phyloP scores from a whole-genome alignment of 805 yeast genomes.

The Cyberlindnera euphorbiae region DNA sequence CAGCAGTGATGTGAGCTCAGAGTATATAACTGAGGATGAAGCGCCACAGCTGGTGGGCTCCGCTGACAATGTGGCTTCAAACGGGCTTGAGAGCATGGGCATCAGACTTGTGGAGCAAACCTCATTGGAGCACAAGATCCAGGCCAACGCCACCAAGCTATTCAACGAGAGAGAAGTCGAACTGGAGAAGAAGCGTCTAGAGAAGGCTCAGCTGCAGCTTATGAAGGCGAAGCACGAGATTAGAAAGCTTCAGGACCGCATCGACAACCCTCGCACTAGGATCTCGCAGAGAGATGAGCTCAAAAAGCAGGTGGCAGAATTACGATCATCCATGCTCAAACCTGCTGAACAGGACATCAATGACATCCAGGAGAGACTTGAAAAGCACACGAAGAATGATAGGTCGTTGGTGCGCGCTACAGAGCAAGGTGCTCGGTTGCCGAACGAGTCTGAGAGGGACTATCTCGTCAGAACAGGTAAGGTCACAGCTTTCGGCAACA shows the following conservation, averaged over 20 bases:
- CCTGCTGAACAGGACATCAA: conserved; percentile 55
- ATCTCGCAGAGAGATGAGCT: conserved; percentile 59
- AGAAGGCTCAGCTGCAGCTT: conserved; percentile 51
- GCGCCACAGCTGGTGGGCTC: not conserved
- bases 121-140: conserved; percentile 69
- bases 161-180: conserved; percentile 62
- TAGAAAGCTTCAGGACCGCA: conserved; percentile 40
- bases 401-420: conserved; percentile 4
- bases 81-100: conserved; percentile 27
- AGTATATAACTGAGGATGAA: not conserved
- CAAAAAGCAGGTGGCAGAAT: conserved; percentile 46
- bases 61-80: not conserved
- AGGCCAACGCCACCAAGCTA: conserved; percentile 59
- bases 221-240: conserved; percentile 41
- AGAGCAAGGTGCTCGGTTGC: conserved; percentile 31
- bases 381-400: conserved; percentile 21
- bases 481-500: conserved; percentile 86
- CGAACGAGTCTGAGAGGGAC: conserved; percentile 78
- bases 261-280: conserved; percentile 50
- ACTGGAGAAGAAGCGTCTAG: conserved; percentile 70
- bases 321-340: conserved; percentile 46
- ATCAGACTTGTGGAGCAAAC: conserved; percentile 73
- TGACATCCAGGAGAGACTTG: conserved; percentile 52
- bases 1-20: conserved; percentile 1
- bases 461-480: conserved; percentile 84